Evolutionary conservation across 2,329 filamentous ascomycete genomes (phyloP).

Genomic region (Fusarium protoensiforme): DNA sequence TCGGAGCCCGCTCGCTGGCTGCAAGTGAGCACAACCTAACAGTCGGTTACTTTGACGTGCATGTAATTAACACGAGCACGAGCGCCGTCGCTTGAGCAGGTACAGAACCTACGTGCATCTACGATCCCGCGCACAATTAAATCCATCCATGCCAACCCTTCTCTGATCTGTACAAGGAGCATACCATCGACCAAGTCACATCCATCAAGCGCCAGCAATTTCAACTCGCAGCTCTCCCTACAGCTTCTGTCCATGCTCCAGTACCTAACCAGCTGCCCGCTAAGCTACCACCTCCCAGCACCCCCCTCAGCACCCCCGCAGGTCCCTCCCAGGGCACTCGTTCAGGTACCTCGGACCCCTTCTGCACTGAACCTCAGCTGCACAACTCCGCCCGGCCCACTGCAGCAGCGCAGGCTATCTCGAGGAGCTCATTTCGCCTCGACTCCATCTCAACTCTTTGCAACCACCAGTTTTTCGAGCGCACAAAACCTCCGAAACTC

Average conservation of each 20-base stretch:
- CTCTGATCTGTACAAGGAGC: not conserved
- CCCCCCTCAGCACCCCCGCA: slow-evolving; percentile 28
- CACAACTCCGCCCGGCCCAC: slow-evolving; percentile 33
- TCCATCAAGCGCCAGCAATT: not conserved
- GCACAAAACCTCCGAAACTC: slow-evolving; percentile 39
- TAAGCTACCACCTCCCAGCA: slow-evolving; percentile 31
- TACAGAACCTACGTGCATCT: slow-evolving; percentile 5
- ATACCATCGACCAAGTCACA: not conserved
- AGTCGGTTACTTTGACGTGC: slow-evolving; percentile 38
- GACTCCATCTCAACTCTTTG: slow-evolving; percentile 42
- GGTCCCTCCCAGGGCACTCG: slow-evolving; percentile 23
- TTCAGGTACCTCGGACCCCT: slow-evolving; percentile 32
- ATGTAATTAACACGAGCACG: slow-evolving; percentile 16
- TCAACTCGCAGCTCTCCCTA: not conserved
- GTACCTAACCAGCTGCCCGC: slow-evolving; percentile 24
- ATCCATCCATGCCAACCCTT: not conserved
- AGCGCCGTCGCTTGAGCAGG: slow-evolving; percentile 12
- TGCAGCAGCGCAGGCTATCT: slow-evolving; percentile 31
- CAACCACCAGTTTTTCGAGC: slow-evolving; percentile 41
- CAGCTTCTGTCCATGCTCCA: slow-evolving; percentile 12
- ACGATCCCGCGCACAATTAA: not conserved
- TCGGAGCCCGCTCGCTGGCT: slow-evolving; percentile 13
- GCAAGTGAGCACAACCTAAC: slow-evolving; percentile 36
- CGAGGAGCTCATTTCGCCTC: slow-evolving; percentile 44
- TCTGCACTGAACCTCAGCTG: slow-evolving; percentile 30